A percentile compares a stretch with the other conserved stretches of the same genome.
Evolutionary conservation across 2,329 filamentous ascomycete species (phyloP).

Genomic region (Venturiaceae sp.): DNA sequence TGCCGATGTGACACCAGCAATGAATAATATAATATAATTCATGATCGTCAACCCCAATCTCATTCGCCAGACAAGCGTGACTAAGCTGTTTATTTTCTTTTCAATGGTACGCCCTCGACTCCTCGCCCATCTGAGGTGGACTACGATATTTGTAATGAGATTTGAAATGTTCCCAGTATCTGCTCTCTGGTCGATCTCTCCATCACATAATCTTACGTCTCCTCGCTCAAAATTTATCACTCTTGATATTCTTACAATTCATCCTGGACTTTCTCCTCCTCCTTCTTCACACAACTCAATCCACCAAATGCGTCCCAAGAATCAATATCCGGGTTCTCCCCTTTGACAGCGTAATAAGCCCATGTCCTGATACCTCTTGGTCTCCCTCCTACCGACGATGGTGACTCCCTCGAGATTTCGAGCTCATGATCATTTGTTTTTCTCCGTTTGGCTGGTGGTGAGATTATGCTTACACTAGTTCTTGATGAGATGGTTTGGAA

Average conservation of each 20-base stretch:
- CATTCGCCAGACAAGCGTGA: too few relatives aligned
- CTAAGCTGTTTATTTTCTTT: too few relatives aligned
- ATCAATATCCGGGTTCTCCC: background rate
- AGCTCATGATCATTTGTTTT: background rate
- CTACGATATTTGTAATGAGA: too few relatives aligned
- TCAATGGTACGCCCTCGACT: too few relatives aligned
- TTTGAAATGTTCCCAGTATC: too few relatives aligned
- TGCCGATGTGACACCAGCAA: too few relatives aligned
- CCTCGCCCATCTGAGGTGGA: too few relatives aligned
- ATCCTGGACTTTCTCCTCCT: background rate
- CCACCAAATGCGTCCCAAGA: conserved; percentile 5
- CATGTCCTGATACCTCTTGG: conserved; percentile 1
- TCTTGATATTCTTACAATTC: background rate
- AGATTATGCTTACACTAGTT: background rate
- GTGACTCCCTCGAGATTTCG: background rate
- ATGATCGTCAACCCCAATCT: too few relatives aligned
- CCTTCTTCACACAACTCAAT: background rate
- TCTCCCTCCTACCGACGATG: background rate
- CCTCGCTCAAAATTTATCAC: too few relatives aligned
- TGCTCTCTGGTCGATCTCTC: too few relatives aligned
- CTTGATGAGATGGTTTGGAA: background rate
- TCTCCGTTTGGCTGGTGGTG: background rate
- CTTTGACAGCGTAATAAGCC: conserved; percentile 1
- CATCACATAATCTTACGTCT: too few relatives aligned
- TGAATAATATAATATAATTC: too few relatives aligned